Conservation (phyloP, 768 basidiomycete genomes). For the Coprinopsis sp. region DNA sequence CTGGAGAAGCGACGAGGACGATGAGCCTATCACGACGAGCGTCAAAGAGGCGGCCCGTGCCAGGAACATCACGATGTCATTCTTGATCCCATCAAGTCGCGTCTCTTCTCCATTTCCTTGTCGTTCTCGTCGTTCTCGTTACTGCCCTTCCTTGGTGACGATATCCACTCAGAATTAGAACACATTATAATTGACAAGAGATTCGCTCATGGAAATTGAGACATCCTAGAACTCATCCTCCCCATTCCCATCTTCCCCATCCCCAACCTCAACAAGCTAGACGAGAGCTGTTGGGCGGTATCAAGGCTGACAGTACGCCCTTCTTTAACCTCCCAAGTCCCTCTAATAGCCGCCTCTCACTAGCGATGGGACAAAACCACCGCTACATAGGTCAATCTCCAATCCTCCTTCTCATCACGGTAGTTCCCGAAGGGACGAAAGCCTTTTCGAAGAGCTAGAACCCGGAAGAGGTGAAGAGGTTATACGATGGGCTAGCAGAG, state of each 20-base stretch:
- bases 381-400: conserved; percentile 45
- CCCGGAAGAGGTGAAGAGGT: conserved; percentile 70
- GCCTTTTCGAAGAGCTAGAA: conserved; percentile 51
- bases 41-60: too few species aligned
- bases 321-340: conserved; percentile 1
- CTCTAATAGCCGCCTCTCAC: background rate
- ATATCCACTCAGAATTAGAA: too few species aligned
- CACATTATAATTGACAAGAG: too few species aligned
- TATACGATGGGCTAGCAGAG: too few species aligned
- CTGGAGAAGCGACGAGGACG: too few species aligned
- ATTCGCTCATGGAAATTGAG: too few species aligned
- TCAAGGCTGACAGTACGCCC: conserved; percentile 69
- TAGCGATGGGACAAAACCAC: conserved; percentile 91
- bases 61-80: too few species aligned
- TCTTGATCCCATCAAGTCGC: too few species aligned
- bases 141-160: too few species aligned
- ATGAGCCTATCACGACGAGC: too few species aligned
- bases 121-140: too few species aligned
- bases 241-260: conserved; percentile 77
- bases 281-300: conserved; percentile 60
- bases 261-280: conserved; percentile 76
- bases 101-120: too few species aligned
- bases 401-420: conserved; percentile 17
- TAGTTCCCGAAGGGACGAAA: conserved; percentile 28
- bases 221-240: conserved; percentile 89